Evolutionary conservation across 257 asterid genomes (phyloP).

Genomic region (Misopates orontium): DNA sequence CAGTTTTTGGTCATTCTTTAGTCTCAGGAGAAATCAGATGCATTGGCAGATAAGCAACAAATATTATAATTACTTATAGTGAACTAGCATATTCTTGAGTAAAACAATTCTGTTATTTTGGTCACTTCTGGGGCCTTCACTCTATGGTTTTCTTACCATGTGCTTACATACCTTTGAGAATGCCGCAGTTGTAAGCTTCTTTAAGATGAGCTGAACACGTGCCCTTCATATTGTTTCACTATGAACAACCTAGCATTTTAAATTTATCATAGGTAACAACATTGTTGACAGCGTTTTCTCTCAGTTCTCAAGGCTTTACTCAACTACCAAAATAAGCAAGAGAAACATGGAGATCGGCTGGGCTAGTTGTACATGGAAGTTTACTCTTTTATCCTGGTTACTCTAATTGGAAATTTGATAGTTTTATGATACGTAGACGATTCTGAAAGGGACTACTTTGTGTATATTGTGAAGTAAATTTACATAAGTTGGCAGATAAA

Average conservation of each 20-base stretch:
- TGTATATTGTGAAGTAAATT: too few relatives aligned
- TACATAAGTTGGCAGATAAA: too few relatives aligned
- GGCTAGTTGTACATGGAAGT: too few relatives aligned
- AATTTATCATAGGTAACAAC: not conserved
- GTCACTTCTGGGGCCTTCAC: not conserved
- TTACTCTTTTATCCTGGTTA: too few relatives aligned
- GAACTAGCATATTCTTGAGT: not conserved
- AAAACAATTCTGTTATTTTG: too few relatives aligned
- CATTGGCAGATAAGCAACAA: constrained; percentile 11
- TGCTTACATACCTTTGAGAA: not conserved
- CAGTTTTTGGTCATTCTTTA: not conserved
- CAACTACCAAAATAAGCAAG: not conserved
- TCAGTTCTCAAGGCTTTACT: constrained; percentile 14
- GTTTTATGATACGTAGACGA: too few relatives aligned
- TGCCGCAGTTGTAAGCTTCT: constrained; percentile 13
- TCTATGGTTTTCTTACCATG: not conserved
- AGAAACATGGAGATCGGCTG: too few relatives aligned
- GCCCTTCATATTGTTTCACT: not conserved
- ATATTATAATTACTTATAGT: not conserved
- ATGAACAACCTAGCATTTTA: not conserved
- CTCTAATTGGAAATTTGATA: too few relatives aligned
- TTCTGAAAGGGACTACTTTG: too few relatives aligned
- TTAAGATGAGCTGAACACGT: not conserved
- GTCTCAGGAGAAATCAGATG: not conserved
- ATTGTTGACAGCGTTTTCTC: not conserved